These are phyloP conservation scores for Kuraishia borneana DNA, from an alignment of 805 yeast genomes.

Conservation along the genomic window DNA sequence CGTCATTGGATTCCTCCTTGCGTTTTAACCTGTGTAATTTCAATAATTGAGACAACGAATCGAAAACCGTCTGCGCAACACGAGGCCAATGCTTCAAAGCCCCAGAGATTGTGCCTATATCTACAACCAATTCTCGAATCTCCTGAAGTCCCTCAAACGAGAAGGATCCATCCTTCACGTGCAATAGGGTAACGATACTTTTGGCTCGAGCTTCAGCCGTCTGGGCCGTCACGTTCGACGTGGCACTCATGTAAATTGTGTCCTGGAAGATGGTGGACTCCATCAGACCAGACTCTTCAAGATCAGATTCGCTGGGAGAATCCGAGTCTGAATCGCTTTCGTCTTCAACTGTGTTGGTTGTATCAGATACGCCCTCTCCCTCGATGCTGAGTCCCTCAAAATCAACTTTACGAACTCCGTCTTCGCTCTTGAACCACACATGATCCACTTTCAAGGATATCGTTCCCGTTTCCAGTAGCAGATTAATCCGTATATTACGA, in stretches of 20 bases:
- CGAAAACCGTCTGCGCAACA: constrained; percentile 22
- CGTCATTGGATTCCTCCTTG: not conserved
- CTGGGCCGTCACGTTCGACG: constrained; percentile 33
- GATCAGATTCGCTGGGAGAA: constrained; percentile 10
- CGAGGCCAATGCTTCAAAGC: constrained; percentile 34
- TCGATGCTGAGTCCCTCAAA: constrained; percentile 25
- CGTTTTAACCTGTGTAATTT: constrained; percentile 4
- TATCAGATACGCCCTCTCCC: not conserved
- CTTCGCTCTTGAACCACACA: constrained; percentile 24
- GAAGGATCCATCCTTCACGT: constrained; percentile 25
- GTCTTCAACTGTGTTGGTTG: constrained; percentile 3
- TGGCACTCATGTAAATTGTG: constrained; percentile 76
- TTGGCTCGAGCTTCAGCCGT: constrained; percentile 2
- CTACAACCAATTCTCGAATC: constrained; percentile 23
- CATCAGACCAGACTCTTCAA: constrained; percentile 16
- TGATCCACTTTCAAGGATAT: constrained; percentile 21
- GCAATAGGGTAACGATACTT: constrained; percentile 14
- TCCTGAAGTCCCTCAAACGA: constrained; percentile 36
- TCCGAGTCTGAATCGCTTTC: constrained; percentile 8
- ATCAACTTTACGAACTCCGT: constrained; percentile 32
- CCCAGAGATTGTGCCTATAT: constrained; percentile 26
- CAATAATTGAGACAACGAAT: constrained; percentile 18
- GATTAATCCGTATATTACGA: constrained; percentile 30
- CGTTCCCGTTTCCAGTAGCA: constrained; percentile 34
- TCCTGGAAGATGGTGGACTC: constrained; percentile 57